phyloP scores from a whole-genome alignment of 2,329 filamentous ascomycete genomes.

The Ophiosphaerella korrae region DNA sequence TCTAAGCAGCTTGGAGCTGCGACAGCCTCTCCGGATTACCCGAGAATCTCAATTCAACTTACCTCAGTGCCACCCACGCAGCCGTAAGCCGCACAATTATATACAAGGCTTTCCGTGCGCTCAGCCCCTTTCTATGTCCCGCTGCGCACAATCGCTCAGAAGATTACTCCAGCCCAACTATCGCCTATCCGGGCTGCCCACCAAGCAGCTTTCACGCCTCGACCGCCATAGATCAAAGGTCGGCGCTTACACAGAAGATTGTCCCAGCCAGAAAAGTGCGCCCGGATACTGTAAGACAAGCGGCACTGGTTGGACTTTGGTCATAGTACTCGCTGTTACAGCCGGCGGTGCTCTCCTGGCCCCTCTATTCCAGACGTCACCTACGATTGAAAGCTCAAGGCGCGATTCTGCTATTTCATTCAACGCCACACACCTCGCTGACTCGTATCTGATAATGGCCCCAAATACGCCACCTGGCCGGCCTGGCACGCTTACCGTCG shows the following conservation, averaged over 20 bases:
- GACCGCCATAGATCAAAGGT: conserved; percentile 11
- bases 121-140: conserved; percentile 31
- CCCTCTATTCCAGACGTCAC: conserved; percentile 18
- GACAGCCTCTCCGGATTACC: conserved; percentile 4
- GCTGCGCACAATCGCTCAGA: conserved; percentile 23
- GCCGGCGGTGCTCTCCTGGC: conserved; percentile 40
- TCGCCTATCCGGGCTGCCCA: conserved; percentile 10
- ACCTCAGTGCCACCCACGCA: background rate
- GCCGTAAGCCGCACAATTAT: background rate
- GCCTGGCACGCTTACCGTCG: conserved; percentile 83
- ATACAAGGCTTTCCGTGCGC: background rate
- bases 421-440: conserved; percentile 26
- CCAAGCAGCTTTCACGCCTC: conserved; percentile 20
- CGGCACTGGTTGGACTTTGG: conserved; percentile 32
- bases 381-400: conserved; percentile 11
- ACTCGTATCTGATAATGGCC: conserved; percentile 48
- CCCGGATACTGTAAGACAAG: conserved; percentile 24
- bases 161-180: conserved; percentile 16
- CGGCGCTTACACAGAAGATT: conserved; percentile 15
- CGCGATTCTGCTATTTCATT: conserved; percentile 18
- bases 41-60: background rate
- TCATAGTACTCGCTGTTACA: conserved; percentile 37
- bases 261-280: conserved; percentile 7
- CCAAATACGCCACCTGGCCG: conserved; percentile 66
- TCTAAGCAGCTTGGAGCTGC: background rate